Percentiles rank a stretch among this genome's conserved stretches.
These are phyloP conservation scores for Fusarium decemcellulare DNA, from an alignment of 2,329 filamentous ascomycete species.

Conservation along the genomic window DNA sequence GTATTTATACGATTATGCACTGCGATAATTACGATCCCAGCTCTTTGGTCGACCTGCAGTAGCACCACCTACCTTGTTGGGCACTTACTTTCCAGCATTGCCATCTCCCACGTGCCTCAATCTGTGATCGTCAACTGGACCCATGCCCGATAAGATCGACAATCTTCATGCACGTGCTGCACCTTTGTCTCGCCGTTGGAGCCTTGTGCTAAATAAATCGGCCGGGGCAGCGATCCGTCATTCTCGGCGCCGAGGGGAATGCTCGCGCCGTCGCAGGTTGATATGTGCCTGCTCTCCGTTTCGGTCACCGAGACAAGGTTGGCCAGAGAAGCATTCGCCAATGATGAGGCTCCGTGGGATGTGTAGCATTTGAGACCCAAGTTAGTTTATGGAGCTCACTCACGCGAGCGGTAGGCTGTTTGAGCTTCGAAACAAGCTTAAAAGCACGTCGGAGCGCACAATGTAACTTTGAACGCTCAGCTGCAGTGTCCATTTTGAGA, in stretches of 20 bases:
- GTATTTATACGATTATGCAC: background rate
- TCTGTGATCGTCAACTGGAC: background rate
- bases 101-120: slow-evolving; percentile 33
- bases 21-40: background rate
- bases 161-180: slow-evolving; percentile 36
- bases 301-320: slow-evolving; percentile 38
- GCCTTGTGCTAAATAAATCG: slow-evolving; percentile 8
- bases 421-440: slow-evolving; percentile 28
- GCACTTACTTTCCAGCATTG: slow-evolving; percentile 4
- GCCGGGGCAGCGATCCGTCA: slow-evolving; percentile 18
- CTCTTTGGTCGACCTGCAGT: slow-evolving; percentile 14
- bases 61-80: slow-evolving; percentile 1
- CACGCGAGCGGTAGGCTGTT: slow-evolving; percentile 29
- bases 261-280: background rate
- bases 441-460: slow-evolving; percentile 16
- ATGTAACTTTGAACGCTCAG: slow-evolving; percentile 16
- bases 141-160: slow-evolving; percentile 24
- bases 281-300: slow-evolving; percentile 13
- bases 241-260: slow-evolving; percentile 5
- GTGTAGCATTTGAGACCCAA: background rate
- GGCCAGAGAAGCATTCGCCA: slow-evolving; percentile 2
- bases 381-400: slow-evolving; percentile 1
- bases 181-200: slow-evolving; percentile 30
- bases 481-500: background rate
- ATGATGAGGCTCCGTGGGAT: background rate